These are phyloP conservation scores for Onygenales sp. DNA, from an alignment of 2,329 filamentous ascomycete genomes.

Conservation along the genomic window DNA sequence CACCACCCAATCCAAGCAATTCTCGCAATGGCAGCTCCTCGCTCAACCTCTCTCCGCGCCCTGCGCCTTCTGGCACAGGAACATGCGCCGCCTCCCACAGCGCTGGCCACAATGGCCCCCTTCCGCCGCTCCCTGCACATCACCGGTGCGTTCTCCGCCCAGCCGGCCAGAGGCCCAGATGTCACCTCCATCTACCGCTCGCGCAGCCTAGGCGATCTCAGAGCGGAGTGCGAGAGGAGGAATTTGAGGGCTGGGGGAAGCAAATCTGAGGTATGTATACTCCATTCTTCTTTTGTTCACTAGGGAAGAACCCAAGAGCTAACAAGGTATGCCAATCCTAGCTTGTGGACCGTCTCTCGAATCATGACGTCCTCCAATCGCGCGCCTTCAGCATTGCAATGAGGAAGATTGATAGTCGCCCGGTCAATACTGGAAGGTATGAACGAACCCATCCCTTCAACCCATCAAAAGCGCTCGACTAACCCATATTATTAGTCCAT, in stretches of 20 bases:
- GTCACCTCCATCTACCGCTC: conserved; percentile 43
- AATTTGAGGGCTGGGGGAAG: conserved; percentile 38
- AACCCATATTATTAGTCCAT: conserved; percentile 12
- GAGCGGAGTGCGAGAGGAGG: conserved; percentile 41
- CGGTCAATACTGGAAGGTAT: conserved; percentile 20
- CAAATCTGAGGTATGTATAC: conserved; percentile 39
- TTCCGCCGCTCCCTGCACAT: conserved; percentile 47
- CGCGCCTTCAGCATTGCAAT: conserved; percentile 48
- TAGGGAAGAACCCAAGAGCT: background rate
- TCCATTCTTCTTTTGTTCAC: background rate
- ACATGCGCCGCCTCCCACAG: conserved; percentile 14
- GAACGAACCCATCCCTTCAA: conserved; percentile 11
- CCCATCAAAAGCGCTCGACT: background rate
- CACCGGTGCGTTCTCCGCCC: conserved; percentile 49
- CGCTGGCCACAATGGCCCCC: conserved; percentile 13
- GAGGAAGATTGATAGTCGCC: conserved; percentile 36
- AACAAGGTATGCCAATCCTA: conserved; percentile 13
- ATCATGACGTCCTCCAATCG: conserved; percentile 43
- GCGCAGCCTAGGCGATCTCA: conserved; percentile 42
- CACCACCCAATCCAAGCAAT: background rate
- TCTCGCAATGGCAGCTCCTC: conserved; percentile 33
- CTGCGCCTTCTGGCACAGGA: conserved; percentile 34
- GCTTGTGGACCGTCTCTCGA: conserved; percentile 44
- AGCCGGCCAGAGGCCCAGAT: conserved; percentile 41
- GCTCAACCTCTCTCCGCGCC: conserved; percentile 36